These are phyloP conservation scores for Suillus placidus DNA, from an alignment of 768 basidiomycete genomes.

Conservation along the genomic window DNA sequence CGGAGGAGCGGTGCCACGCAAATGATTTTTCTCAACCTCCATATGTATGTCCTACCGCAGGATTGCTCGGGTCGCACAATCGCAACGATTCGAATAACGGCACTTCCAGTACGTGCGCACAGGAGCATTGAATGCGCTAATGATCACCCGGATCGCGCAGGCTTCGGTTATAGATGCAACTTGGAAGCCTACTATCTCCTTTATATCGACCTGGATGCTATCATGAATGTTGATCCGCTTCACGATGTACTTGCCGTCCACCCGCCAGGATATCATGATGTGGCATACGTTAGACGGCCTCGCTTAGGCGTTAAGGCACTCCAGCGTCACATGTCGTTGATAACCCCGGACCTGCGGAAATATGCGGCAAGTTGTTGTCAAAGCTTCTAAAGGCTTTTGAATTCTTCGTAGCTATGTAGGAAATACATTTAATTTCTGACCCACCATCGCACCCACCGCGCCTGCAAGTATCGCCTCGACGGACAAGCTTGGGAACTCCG, in stretches of 20 bases:
- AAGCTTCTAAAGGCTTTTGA: not conserved
- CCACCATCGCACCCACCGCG: not conserved
- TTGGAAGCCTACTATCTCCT: not conserved
- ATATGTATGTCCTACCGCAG: too few relatives aligned
- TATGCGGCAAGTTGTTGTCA: not conserved
- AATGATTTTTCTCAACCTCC: not conserved
- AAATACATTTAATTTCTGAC: not conserved
- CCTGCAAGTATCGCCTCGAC: not conserved
- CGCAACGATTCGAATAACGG: not conserved
- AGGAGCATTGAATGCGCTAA: not conserved
- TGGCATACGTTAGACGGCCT: not conserved
- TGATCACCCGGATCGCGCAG: not conserved
- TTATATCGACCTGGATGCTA: not conserved
- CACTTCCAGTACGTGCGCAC: not conserved
- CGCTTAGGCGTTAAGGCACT: not conserved
- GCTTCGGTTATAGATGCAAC: not conserved
- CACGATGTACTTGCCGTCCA: not conserved
- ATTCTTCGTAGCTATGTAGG: not conserved
- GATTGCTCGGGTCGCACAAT: too few relatives aligned
- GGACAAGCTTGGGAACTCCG: not conserved
- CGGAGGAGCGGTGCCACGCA: not conserved
- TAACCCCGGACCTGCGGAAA: not conserved
- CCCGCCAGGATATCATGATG: not conserved
- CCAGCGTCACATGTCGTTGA: not conserved
- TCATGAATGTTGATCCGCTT: not conserved